Percentiles rank a stretch among this genome's conserved stretches.
Evolutionary conservation across 179 eudicot species (phyloP).

Genomic region (Silene noctiflora): DNA sequence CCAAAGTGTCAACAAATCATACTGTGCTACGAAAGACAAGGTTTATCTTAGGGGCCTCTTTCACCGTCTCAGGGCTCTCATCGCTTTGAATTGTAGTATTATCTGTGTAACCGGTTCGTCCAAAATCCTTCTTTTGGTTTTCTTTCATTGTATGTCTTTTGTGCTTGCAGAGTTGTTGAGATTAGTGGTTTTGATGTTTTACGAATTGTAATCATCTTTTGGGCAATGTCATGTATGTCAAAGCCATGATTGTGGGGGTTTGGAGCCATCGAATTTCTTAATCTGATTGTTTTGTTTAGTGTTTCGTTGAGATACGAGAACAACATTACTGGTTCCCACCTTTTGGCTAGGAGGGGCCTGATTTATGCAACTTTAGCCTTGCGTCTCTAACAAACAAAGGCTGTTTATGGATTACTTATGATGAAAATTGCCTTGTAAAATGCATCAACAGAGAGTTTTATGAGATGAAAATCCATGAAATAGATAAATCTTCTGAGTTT

Average conservation of each 20-base stretch:
- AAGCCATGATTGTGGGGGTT: neutral
- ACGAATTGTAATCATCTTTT: neutral
- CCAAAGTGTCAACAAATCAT: conserved; percentile 57
- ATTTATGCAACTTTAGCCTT: too few species aligned
- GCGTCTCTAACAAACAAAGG: too few species aligned
- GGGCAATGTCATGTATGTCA: neutral
- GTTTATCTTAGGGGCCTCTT: conserved; percentile 75
- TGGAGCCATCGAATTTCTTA: neutral
- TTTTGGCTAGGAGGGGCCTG: too few species aligned
- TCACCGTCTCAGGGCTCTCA: conserved; percentile 88
- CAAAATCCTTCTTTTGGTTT: conserved; percentile 16
- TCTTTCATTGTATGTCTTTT: neutral
- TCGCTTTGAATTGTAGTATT: conserved; percentile 85
- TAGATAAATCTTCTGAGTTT: neutral
- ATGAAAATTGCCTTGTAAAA: too few species aligned
- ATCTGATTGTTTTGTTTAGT: neutral
- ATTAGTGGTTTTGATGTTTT: conserved; percentile 2
- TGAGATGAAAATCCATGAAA: neutral
- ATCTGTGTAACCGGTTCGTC: conserved; percentile 73
- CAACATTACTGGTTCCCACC: too few species aligned
- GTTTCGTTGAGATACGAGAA: neutral
- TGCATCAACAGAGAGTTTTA: neutral
- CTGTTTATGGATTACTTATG: too few species aligned
- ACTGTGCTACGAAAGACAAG: conserved; percentile 69
- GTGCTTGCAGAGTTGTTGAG: neutral